phyloP scores from a whole-genome alignment of 768 basidiomycete species.

The Hydnum rufescens region DNA sequence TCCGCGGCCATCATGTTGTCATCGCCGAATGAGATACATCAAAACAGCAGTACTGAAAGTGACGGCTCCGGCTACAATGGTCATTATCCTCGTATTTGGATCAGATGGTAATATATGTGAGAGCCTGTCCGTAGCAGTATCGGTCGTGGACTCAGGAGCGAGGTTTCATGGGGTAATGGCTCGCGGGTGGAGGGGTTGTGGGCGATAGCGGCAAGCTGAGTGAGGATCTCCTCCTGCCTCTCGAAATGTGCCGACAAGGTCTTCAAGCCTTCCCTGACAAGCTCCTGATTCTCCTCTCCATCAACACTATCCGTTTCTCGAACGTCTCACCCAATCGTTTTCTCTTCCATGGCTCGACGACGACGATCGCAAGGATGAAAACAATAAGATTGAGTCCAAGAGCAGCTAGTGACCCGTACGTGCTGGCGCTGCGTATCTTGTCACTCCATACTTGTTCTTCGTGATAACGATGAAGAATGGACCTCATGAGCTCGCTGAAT shows the following conservation, averaged over 20 bases:
- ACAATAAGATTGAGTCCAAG: constrained; percentile 77
- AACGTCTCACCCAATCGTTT: constrained; percentile 70
- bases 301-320: constrained; percentile 52
- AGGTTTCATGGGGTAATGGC: too few relatives aligned
- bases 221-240: constrained; percentile 10
- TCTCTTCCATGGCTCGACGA: constrained; percentile 96
- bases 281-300: constrained; percentile 29
- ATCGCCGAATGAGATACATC: too few relatives aligned
- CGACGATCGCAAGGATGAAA: constrained; percentile 70
- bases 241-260: constrained; percentile 10
- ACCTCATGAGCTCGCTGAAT: constrained; percentile 72
- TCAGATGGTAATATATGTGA: too few relatives aligned
- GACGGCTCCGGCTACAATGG: too few relatives aligned
- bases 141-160: too few relatives aligned
- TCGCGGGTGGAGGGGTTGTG: background rate
- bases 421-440: constrained; percentile 89
- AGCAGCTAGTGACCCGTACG: constrained; percentile 76
- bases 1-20: background rate
- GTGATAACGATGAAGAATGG: constrained; percentile 75
- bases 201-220: constrained; percentile 3
- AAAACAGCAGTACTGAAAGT: too few relatives aligned
- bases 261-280: constrained; percentile 12
- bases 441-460: constrained; percentile 99
- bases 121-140: too few relatives aligned
- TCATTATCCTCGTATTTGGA: too few relatives aligned